Percentiles rank a stretch among this genome's conserved stretches.
Evolutionary conservation across 495 filamentous ascomycete species (phyloP).

Genomic region (Annulohypoxylon stygium): DNA sequence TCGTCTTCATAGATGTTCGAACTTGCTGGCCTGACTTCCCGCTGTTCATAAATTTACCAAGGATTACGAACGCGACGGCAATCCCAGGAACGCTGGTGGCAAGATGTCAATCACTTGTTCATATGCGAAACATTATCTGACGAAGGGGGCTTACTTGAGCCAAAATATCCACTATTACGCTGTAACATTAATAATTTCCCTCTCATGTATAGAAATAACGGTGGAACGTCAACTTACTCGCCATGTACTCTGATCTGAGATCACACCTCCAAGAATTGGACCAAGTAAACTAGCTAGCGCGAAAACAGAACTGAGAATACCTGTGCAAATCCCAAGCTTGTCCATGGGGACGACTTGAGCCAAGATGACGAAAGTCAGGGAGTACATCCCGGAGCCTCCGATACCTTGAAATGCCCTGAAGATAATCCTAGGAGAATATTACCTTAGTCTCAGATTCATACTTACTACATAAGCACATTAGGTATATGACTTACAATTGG

Average conservation of each 20-base stretch:
- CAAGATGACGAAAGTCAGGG: conserved; percentile 1
- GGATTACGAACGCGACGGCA: neutral
- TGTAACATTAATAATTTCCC: neutral
- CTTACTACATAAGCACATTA: neutral
- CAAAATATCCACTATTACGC: conserved; percentile 3
- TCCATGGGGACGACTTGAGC: neutral
- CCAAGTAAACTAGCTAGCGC: neutral
- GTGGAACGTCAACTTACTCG: neutral
- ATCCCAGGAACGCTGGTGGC: neutral
- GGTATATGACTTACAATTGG: neutral
- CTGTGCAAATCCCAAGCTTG: neutral
- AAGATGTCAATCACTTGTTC: neutral
- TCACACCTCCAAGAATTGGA: conserved; percentile 10
- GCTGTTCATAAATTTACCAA: conserved; percentile 5
- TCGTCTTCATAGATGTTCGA: conserved; percentile 6
- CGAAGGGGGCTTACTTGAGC: neutral
- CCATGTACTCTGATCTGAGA: conserved; percentile 13
- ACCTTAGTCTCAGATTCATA: neutral
- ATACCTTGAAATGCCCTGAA: conserved; percentile 9
- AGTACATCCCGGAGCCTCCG: conserved; percentile 1
- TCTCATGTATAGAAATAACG: neutral
- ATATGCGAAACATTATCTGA: too few species aligned
- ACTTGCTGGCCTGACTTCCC: conserved; percentile 10
- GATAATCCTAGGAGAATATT: neutral
- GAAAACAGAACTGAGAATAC: neutral